These are phyloP conservation scores for Didymella arachidicola DNA, from an alignment of 2,329 filamentous ascomycete genomes.

Conservation along the genomic window DNA sequence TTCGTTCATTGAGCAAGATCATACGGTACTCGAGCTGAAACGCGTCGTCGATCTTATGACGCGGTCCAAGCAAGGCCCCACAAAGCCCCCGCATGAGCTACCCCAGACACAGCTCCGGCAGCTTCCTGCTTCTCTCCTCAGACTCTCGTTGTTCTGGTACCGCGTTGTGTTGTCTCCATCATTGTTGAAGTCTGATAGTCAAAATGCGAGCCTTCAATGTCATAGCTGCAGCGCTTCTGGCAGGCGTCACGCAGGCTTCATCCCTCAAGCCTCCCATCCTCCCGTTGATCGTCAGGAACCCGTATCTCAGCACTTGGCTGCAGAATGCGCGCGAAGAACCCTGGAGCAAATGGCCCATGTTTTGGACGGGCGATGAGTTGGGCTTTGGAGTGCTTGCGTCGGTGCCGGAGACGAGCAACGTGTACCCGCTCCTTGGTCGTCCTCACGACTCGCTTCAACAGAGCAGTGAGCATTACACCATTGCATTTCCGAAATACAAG, in stretches of 20 bases:
- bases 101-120: constrained; percentile 14
- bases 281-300: constrained; percentile 60
- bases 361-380: constrained; percentile 76
- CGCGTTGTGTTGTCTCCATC: neutral
- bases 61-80: constrained; percentile 9
- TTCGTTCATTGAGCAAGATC: too few species aligned
- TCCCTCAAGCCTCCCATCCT: constrained; percentile 62
- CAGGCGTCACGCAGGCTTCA: constrained; percentile 57
- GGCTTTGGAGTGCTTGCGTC: constrained; percentile 70
- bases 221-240: constrained; percentile 49
- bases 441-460: constrained; percentile 68
- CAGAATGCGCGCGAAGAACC: constrained; percentile 73
- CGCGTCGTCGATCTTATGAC: constrained; percentile 13
- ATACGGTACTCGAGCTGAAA: constrained; percentile 5
- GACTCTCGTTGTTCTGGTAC: neutral
- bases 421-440: constrained; percentile 71
- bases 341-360: constrained; percentile 87
- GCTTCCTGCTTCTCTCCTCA: constrained; percentile 1
- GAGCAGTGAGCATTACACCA: constrained; percentile 58
- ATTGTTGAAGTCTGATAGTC: constrained; percentile 1
- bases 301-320: constrained; percentile 64
- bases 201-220: constrained; percentile 41
- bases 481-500: constrained; percentile 66
- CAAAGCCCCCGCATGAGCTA: constrained; percentile 19
- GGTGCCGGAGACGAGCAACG: constrained; percentile 64